phyloP scores from a whole-genome alignment of 768 basidiomycete genomes.

The Lactifluus echinatus region DNA sequence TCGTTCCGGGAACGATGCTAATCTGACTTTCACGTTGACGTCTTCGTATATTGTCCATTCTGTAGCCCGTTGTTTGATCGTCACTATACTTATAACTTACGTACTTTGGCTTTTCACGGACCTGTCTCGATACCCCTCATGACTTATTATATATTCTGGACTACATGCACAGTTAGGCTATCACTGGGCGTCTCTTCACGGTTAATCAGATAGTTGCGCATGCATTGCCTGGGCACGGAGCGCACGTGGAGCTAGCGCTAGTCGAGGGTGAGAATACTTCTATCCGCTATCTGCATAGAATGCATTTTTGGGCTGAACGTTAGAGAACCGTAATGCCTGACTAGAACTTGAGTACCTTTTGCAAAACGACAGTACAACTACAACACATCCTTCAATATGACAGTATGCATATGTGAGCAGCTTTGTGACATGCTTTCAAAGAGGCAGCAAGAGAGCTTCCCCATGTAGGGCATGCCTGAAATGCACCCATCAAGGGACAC shows the following conservation, averaged over 20 bases:
- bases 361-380: no score
- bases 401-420: neutral
- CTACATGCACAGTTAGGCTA: neutral
- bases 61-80: neutral
- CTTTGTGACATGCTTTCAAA: constrained; percentile 6
- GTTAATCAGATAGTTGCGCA: neutral
- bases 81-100: neutral
- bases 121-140: constrained; percentile 7
- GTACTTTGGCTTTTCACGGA: neutral
- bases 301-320: no score
- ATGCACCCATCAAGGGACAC: neutral
- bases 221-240: neutral
- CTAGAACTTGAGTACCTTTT: no score
- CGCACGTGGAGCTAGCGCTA: neutral
- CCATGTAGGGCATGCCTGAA: neutral
- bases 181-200: neutral
- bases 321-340: no score
- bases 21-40: neutral
- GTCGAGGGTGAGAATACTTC: no score
- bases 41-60: neutral
- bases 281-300: no score
- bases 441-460: neutral
- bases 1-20: neutral
- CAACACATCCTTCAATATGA: neutral
- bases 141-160: neutral